Evolutionary conservation across 805 yeast species (phyloP).

Genomic region (Kregervanrija fluxuum): DNA sequence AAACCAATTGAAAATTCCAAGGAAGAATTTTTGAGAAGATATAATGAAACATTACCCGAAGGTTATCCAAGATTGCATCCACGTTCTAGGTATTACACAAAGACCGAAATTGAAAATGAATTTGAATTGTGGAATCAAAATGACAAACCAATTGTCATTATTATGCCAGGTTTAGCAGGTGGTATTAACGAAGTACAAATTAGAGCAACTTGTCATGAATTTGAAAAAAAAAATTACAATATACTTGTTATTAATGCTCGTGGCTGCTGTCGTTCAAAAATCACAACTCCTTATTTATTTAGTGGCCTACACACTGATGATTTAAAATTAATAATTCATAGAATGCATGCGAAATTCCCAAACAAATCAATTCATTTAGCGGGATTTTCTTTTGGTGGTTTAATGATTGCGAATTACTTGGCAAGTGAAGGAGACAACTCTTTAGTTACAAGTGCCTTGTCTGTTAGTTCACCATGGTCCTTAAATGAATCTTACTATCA

Average conservation of each 20-base stretch:
- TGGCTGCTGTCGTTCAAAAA: constrained; percentile 71
- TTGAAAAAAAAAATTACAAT: constrained; percentile 40
- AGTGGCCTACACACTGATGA: constrained; percentile 68
- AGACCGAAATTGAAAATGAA: constrained; percentile 32
- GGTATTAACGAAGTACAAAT: constrained; percentile 75
- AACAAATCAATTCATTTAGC: constrained; percentile 44
- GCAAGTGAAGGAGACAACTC: constrained; percentile 56
- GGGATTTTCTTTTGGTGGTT: constrained; percentile 71
- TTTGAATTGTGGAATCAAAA: constrained; percentile 28
- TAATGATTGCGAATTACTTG: constrained; percentile 56
- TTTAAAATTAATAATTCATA: constrained; percentile 48
- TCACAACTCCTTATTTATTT: constrained; percentile 61
- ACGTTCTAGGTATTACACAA: constrained; percentile 54
- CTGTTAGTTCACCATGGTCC: constrained; percentile 71
- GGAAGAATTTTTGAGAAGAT: constrained; percentile 24
- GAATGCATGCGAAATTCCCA: constrained; percentile 40
- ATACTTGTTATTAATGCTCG: constrained; percentile 59
- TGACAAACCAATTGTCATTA: constrained; percentile 50
- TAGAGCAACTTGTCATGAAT: constrained; percentile 42
- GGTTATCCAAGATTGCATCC: constrained; percentile 59
- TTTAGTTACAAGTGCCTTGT: constrained; percentile 49
- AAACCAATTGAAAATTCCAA: constrained; percentile 18
- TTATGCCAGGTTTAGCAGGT: constrained; percentile 70
- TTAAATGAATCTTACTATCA: constrained; percentile 46
- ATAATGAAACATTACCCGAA: constrained; percentile 38